These are phyloP conservation scores for Fistulinella cinereoalba DNA, from an alignment of 1,284 basidiomycete species.

Conservation along the genomic window DNA sequence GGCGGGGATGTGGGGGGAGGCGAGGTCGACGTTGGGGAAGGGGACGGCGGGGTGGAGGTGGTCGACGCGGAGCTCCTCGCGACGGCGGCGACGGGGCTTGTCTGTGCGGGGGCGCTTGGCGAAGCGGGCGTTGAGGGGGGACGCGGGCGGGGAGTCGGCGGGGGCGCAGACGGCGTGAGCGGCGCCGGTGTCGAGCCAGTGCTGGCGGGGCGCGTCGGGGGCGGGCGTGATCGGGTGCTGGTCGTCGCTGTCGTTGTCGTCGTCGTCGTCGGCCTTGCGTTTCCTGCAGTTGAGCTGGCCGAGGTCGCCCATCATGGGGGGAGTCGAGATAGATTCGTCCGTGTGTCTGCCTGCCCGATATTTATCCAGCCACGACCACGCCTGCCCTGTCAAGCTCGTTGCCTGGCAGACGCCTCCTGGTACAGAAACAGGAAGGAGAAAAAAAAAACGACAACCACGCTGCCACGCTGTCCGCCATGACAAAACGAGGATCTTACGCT, in stretches of 20 bases:
- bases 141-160: slow-evolving; percentile 28
- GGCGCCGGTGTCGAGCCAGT: slow-evolving; percentile 33
- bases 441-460: slow-evolving; percentile 33
- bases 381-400: too few species aligned
- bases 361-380: too few species aligned
- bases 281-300: slow-evolving; percentile 33
- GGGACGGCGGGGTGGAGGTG: slow-evolving; percentile 18
- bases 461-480: slow-evolving; percentile 33
- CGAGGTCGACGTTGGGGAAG: slow-evolving; percentile 48
- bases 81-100: slow-evolving; percentile 22
- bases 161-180: slow-evolving; percentile 30
- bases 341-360: too few species aligned
- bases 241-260: slow-evolving; percentile 23
- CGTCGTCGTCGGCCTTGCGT: slow-evolving; percentile 33
- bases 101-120: slow-evolving; percentile 33
- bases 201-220: slow-evolving; percentile 29
- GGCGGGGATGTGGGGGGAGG: slow-evolving; percentile 62
- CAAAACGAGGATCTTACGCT: slow-evolving; percentile 23
- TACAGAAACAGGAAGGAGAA: slow-evolving; percentile 20
- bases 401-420: slow-evolving; percentile 32
- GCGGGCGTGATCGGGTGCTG: slow-evolving; percentile 18
- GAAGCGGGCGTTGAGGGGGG: slow-evolving; percentile 30
- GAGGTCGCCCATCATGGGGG: slow-evolving; percentile 36
- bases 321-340: slow-evolving; percentile 27
- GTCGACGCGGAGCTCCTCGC: slow-evolving; percentile 14